These are phyloP conservation scores for Conticribra guillardii DNA, from an alignment of 108 stramenopile genomes.

Conservation along the genomic window DNA sequence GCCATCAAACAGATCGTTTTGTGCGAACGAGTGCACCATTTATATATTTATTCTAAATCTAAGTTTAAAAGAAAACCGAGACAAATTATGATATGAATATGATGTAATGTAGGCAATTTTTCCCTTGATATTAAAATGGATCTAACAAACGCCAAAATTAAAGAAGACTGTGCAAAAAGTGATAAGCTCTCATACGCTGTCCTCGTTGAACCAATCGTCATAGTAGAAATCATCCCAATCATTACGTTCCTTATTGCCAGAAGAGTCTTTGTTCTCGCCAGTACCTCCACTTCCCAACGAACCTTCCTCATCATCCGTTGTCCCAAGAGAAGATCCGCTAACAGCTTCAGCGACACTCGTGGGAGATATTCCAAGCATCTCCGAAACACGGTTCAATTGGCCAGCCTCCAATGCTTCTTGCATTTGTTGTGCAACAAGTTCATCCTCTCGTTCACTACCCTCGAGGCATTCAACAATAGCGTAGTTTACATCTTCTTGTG, in stretches of 20 bases:
- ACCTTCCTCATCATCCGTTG: conserved; percentile 8
- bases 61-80: no score
- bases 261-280: conserved; percentile 15
- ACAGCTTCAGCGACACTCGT: conserved; percentile 28
- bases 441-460: conserved; percentile 88
- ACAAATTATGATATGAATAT: no score
- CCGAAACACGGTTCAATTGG: conserved; percentile 81
- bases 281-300: not conserved
- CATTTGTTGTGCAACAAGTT: conserved; percentile 90
- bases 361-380: conserved; percentile 66
- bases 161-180: no score
- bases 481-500: conserved; percentile 79
- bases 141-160: no score
- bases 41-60: no score
- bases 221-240: conserved; percentile 58
- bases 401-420: conserved; percentile 87
- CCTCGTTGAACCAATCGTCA: conserved; percentile 49
- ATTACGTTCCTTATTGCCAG: conserved; percentile 45
- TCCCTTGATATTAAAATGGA: no score
- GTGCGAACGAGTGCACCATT: no score
- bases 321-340: not conserved
- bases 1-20: no score
- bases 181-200: conserved; percentile 45
- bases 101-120: no score
- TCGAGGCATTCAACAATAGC: conserved; percentile 90